These are phyloP conservation scores for Corniculantispora saksenae DNA, from an alignment of 2,329 filamentous ascomycete genomes.

Conservation along the genomic window DNA sequence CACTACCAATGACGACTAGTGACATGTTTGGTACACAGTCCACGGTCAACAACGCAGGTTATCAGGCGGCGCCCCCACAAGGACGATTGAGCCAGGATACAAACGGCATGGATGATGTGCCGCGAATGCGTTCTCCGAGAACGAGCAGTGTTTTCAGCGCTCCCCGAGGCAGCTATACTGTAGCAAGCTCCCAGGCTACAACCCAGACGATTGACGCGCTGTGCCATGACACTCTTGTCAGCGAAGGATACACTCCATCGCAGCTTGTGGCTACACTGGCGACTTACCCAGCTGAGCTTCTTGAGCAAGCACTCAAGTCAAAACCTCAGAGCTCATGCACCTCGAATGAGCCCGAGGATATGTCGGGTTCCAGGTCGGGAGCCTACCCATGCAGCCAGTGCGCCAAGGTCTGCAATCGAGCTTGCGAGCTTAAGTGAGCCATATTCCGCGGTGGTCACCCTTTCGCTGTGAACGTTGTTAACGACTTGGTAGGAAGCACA, in stretches of 20 bases:
- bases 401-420: conserved; percentile 48
- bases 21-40: background rate
- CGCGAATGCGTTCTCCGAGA: background rate
- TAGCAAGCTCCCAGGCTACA: background rate
- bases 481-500: conserved; percentile 68
- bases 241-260: conserved; percentile 7
- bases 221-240: conserved; percentile 5
- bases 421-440: conserved; percentile 59
- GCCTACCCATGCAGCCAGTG: conserved; percentile 43
- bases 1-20: background rate
- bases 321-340: conserved; percentile 1
- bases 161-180: background rate
- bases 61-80: background rate
- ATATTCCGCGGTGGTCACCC: background rate
- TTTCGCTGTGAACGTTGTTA: conserved; percentile 22
- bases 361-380: conserved; percentile 20
- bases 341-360: conserved; percentile 17
- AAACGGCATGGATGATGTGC: conserved; percentile 13
- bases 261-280: conserved; percentile 28
- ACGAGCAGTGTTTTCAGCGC: conserved; percentile 3
- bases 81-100: conserved; percentile 15
- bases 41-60: background rate
- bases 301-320: conserved; percentile 34
- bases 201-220: background rate
- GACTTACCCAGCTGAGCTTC: conserved; percentile 32